Evolutionary conservation across 2,329 filamentous ascomycete species (phyloP).

Genomic region (Cercospora sesami): DNA sequence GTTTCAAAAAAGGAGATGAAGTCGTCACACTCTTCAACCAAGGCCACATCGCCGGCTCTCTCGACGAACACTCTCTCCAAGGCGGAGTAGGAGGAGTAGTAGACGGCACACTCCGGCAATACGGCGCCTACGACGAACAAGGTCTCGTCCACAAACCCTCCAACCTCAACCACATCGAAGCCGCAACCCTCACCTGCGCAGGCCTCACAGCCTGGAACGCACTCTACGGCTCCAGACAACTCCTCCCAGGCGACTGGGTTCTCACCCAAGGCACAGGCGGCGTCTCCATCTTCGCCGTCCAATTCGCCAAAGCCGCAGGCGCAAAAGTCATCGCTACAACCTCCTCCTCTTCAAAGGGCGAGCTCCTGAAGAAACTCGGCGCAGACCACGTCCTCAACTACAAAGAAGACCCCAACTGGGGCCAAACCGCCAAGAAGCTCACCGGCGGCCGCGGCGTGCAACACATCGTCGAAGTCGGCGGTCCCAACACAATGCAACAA

Average conservation of each 20-base stretch:
- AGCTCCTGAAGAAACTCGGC: constrained; percentile 53
- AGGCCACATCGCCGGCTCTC: constrained; percentile 53
- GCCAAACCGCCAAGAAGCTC: constrained; percentile 53
- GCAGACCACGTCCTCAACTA: constrained; percentile 62
- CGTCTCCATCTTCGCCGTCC: constrained; percentile 66
- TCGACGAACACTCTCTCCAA: constrained; percentile 41
- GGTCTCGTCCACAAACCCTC: constrained; percentile 66
- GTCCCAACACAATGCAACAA: constrained; percentile 60
- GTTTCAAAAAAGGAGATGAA: constrained; percentile 59
- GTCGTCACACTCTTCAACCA: constrained; percentile 66
- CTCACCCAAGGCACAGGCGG: constrained; percentile 71
- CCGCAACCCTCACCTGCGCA: constrained; percentile 51
- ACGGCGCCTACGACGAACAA: constrained; percentile 65
- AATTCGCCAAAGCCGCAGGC: constrained; percentile 56
- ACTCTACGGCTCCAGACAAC: constrained; percentile 50
- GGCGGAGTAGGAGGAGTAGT: constrained; percentile 68
- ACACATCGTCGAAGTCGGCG: constrained; percentile 66
- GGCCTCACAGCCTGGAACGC: constrained; percentile 55
- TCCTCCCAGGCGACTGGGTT: constrained; percentile 50
- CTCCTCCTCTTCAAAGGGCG: constrained; percentile 52
- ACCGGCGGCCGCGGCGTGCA: constrained; percentile 61
- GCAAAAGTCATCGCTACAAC: constrained; percentile 61
- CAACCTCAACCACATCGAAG: constrained; percentile 51
- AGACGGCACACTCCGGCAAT: constrained; percentile 68
- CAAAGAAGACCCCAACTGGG: constrained; percentile 55